phyloP scores from a whole-genome alignment of 352 stramenopile genomes.

The Globisporangium carolinianum region DNA sequence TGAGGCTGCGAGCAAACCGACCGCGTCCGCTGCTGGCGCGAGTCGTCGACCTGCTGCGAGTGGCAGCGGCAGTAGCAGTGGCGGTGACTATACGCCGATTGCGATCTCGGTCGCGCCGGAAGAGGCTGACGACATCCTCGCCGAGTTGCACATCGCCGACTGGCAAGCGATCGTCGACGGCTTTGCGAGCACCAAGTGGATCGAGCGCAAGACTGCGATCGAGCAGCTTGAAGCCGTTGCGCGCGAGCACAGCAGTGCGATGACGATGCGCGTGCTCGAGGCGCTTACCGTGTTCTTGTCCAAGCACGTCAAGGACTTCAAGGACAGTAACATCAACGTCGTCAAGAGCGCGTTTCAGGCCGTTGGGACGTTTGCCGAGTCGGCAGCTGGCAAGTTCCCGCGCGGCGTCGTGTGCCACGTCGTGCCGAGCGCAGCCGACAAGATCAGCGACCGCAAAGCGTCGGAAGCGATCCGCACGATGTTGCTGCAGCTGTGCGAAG shows the following conservation, averaged over 20 bases:
- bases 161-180: slow-evolving; percentile 48
- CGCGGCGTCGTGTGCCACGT: slow-evolving; percentile 68
- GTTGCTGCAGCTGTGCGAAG: slow-evolving; percentile 74
- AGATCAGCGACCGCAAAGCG: slow-evolving; percentile 78
- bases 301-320: slow-evolving; percentile 82
- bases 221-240: slow-evolving; percentile 61
- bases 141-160: slow-evolving; percentile 47
- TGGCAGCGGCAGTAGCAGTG: slow-evolving; percentile 7
- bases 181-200: slow-evolving; percentile 76
- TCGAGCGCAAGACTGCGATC: slow-evolving; percentile 72
- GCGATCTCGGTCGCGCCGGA: slow-evolving; percentile 52
- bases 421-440: slow-evolving; percentile 64
- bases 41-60: slow-evolving; percentile 20
- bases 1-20: slow-evolving; percentile 20
- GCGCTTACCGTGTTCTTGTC: slow-evolving; percentile 65
- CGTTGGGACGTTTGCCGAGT: slow-evolving; percentile 63
- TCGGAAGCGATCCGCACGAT: slow-evolving; percentile 61
- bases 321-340: slow-evolving; percentile 88
- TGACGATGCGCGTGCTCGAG: slow-evolving; percentile 65
- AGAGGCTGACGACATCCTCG: slow-evolving; percentile 57
- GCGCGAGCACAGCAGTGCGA: slow-evolving; percentile 33
- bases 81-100: slow-evolving; percentile 55
- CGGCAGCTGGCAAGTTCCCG: slow-evolving; percentile 50
- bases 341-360: slow-evolving; percentile 81
- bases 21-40: background rate